Evolutionary conservation across 1,284 basidiomycete species (phyloP).

Genomic region (Malassezia furfur): DNA sequence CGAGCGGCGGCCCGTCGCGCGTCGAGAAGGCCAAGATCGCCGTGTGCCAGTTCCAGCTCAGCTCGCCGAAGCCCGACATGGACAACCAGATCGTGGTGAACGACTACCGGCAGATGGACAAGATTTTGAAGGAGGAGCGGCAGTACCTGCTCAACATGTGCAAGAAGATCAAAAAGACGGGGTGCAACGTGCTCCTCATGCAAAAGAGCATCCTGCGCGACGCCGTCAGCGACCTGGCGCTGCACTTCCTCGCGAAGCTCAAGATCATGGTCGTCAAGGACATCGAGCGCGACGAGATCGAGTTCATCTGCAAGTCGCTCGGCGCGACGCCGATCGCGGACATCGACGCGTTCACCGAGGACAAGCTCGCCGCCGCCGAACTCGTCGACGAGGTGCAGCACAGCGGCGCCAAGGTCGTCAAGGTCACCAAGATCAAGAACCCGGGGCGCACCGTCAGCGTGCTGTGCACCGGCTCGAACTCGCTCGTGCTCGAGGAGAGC

Average conservation of each 20-base stretch:
- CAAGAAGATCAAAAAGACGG: conserved; percentile 99
- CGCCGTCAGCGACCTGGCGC: conserved; percentile 94
- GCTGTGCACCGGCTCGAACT: conserved; percentile 88
- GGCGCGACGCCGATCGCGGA: conserved; percentile 95
- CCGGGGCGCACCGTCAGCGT: conserved; percentile 88
- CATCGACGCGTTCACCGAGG: conserved; percentile 96
- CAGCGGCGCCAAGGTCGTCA: conserved; percentile 81
- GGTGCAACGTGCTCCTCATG: conserved; percentile 95
- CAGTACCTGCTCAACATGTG: conserved; percentile 96
- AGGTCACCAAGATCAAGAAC: conserved; percentile 90
- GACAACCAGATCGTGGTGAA: conserved; percentile 99
- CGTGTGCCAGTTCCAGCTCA: conserved; percentile 96
- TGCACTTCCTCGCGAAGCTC: conserved; percentile 94
- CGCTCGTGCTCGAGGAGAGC: conserved; percentile 88
- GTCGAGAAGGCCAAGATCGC: conserved; percentile 99
- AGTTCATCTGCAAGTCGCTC: conserved; percentile 88
- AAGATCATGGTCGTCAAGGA: conserved; percentile 97
- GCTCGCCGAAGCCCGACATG: conserved; percentile 98
- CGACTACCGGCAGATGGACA: conserved; percentile 99
- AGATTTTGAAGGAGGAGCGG: conserved; percentile 96
- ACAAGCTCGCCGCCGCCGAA: conserved; percentile 94
- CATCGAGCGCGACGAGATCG: conserved; percentile 96
- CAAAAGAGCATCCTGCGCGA: conserved; percentile 98
- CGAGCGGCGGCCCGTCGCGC: conserved; percentile 83
- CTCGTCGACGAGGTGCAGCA: conserved; percentile 82